Evolutionary conservation across 352 stramenopile species (phyloP), one percentile per base, ranked within the genome.

Genomic region (Pythium plurisporium): DNA sequence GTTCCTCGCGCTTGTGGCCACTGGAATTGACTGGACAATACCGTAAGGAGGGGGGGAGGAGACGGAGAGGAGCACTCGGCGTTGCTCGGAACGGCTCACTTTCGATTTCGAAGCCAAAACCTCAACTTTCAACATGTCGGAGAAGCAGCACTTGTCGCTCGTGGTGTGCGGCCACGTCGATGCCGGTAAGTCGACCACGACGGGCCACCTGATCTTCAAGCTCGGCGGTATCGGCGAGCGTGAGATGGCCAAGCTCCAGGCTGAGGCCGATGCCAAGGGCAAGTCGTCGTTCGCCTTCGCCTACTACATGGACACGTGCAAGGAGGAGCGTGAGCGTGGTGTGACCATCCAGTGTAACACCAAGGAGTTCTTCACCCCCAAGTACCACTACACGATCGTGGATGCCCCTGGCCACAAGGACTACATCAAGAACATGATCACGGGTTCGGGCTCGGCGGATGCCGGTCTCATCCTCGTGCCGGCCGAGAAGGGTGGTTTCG

Each of bases 361-460:
- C 47, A 71, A 71, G 64, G 64, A 71, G 74, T 99, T 99, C 77
- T 87, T 98, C 79, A 97, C 96, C 22, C 69, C 86, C 45, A 98
- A 98, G 68, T 98, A 93, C 82, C 76, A 94, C 73, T 99, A 98
- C 74, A 99, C 96, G 49, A 85, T 99, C 53, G 98, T 99, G 74
- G 96, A 99, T 86, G 87, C 94, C 38, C 97, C 97, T 37, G 97
- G 96, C 30, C 95, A 99, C 80, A 84, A 93, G 72, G 96, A 99
- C 73, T 99, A 98, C 79, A 99, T 99, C 76, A 99, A 99, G 91
- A 99, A 99, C 79, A 99, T 99, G 96, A 99, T 99, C 71, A 99
- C 96, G 34, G 96, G 96, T 49, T 98, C 95, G 14, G 97, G 91
- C 61, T 96, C 99, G 78, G 96, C 96, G n/a, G 96, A 99, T 85